Evolutionary conservation across 805 yeast genomes (phyloP).

Genomic region (Clavispora carvajalis): DNA sequence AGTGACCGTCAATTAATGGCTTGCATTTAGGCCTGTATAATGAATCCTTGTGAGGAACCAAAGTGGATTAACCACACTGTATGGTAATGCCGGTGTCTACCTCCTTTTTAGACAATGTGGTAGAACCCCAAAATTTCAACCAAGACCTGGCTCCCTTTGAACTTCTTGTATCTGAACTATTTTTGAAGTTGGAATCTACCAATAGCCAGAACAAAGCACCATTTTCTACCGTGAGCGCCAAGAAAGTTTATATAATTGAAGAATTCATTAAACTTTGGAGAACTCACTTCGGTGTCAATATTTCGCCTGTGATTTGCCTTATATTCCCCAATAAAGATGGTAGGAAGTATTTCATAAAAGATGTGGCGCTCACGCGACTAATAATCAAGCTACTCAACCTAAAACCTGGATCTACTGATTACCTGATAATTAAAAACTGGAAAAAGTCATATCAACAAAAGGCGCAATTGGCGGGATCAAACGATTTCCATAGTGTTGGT

Average conservation of each 20-base stretch:
- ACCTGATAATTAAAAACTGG: slow-evolving; percentile 35
- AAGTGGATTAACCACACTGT: neutral
- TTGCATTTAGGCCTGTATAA: no score
- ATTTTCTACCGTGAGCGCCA: slow-evolving; percentile 13
- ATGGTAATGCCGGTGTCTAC: neutral
- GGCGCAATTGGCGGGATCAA: slow-evolving; percentile 39
- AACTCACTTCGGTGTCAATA: slow-evolving; percentile 40
- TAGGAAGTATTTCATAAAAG: slow-evolving; percentile 59
- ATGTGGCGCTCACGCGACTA: slow-evolving; percentile 49
- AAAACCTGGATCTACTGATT: slow-evolving; percentile 58
- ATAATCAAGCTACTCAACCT: slow-evolving; percentile 49
- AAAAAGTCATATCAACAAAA: slow-evolving; percentile 31
- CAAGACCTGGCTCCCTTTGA: slow-evolving; percentile 12
- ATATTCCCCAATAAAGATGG: slow-evolving; percentile 60
- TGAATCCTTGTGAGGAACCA: no score
- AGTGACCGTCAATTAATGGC: no score
- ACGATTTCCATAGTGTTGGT: slow-evolving; percentile 25
- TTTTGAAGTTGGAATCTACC: slow-evolving; percentile 12
- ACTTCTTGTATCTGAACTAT: slow-evolving; percentile 14
- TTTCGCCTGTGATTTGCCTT: slow-evolving; percentile 63
- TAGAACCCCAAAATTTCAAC: slow-evolving; percentile 12
- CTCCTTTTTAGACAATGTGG: slow-evolving; percentile 11
- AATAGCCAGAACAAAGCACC: slow-evolving; percentile 14
- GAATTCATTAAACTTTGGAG: slow-evolving; percentile 27
- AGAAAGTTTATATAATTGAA: slow-evolving; percentile 16